Conservation (phyloP, 1,284 basidiomycete genomes). For the Ustilago vetiveriae region DNA sequence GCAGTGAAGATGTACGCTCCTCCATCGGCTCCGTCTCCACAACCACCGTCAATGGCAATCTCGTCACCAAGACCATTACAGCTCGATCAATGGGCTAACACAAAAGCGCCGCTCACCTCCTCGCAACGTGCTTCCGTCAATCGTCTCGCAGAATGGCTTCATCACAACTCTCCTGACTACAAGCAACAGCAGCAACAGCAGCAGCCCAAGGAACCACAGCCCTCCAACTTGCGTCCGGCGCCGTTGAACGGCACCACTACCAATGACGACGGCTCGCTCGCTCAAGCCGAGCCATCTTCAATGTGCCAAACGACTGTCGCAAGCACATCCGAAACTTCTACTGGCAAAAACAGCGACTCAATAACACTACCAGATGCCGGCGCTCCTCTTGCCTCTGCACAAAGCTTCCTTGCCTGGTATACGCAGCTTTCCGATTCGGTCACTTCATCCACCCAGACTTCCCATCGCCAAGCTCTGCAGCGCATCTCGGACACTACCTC, state of each 20-base stretch:
- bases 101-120: conserved; percentile 44
- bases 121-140: conserved; percentile 50
- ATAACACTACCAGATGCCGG: conserved; percentile 18
- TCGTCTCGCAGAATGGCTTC: conserved; percentile 52
- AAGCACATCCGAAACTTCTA: not conserved
- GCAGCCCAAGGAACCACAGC: too few relatives aligned
- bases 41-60: conserved; percentile 14
- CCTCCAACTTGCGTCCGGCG: too few relatives aligned
- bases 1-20: conserved; percentile 13
- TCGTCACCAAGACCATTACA: conserved; percentile 39
- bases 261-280: too few relatives aligned
- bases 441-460: conserved; percentile 47
- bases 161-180: conserved; percentile 35
- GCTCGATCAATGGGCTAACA: conserved; percentile 53
- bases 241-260: too few relatives aligned
- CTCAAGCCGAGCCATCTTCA: too few relatives aligned
- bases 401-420: conserved; percentile 53
- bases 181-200: conserved; percentile 28
- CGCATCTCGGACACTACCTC: conserved; percentile 39
- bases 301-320: too few relatives aligned
- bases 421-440: conserved; percentile 45
- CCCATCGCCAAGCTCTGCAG: conserved; percentile 37
- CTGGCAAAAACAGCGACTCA: not conserved
- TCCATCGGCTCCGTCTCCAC: conserved; percentile 9
- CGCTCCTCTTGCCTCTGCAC: conserved; percentile 43